A percentile compares a stretch with the other conserved stretches of the same genome.
phyloP scores from a whole-genome alignment of 495 filamentous ascomycete genomes.

The Xylaria longipes region DNA sequence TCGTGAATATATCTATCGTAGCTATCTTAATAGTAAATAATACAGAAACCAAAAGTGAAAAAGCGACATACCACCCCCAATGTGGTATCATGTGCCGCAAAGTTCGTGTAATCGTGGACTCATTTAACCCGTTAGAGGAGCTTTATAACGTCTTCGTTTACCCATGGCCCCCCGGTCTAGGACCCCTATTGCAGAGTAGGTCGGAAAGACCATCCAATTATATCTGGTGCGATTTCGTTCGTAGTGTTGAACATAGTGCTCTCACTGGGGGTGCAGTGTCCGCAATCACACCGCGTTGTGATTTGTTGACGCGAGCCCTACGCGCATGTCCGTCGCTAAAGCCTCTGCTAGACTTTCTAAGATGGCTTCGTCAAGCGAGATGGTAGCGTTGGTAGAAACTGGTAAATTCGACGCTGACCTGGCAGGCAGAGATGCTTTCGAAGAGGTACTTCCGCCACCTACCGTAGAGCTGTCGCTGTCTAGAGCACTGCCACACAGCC shows the following conservation, averaged over 20 bases:
- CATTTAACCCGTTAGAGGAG: not conserved
- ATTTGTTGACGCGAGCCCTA: constrained; percentile 18
- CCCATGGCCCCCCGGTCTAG: not conserved
- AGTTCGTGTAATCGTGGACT: not conserved
- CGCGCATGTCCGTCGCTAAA: constrained; percentile 34
- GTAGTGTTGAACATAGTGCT: not conserved
- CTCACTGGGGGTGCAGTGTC: not conserved
- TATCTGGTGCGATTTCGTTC: not conserved
- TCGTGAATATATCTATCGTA: not conserved
- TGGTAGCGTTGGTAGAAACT: constrained; percentile 14
- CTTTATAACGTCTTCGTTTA: not conserved
- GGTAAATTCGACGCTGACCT: not conserved
- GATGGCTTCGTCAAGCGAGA: constrained; percentile 31
- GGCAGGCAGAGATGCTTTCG: constrained; percentile 5
- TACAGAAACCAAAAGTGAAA: not conserved
- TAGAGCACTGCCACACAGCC: constrained; percentile 17
- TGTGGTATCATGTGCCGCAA: not conserved
- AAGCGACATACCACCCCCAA: not conserved
- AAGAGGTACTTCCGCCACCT: constrained; percentile 9
- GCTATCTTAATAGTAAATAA: constrained; percentile 9
- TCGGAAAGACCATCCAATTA: not conserved
- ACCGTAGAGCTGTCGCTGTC: constrained; percentile 13
- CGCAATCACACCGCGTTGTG: not conserved
- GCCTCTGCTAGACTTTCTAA: constrained; percentile 37
- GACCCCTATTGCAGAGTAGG: not conserved